Evolutionary conservation across 2,329 filamentous ascomycete species (phyloP).

Genomic region (Cordyceps cicadae): DNA sequence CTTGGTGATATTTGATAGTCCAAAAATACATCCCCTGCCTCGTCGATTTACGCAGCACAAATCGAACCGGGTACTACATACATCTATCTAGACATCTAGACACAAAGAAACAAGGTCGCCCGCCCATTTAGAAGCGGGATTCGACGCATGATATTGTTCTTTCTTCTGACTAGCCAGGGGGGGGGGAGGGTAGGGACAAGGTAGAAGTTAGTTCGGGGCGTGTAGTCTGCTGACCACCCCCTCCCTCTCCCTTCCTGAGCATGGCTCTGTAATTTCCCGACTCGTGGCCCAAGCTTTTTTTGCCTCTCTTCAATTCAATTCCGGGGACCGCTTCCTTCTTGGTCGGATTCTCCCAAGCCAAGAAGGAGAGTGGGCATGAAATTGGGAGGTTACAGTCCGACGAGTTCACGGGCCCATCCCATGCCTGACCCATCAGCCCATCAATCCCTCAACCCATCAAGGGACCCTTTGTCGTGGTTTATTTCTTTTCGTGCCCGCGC

Average conservation of each 20-base stretch:
- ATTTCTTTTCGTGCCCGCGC: background rate
- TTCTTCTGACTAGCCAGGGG: background rate
- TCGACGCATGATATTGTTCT: background rate
- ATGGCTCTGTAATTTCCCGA: constrained; percentile 1
- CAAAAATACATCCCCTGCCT: background rate
- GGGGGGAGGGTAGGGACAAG: background rate
- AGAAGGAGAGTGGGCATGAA: background rate
- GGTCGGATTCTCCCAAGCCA: background rate
- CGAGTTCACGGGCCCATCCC: background rate
- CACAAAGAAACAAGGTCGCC: background rate
- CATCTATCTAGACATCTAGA: background rate
- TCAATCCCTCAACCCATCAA: too few relatives aligned
- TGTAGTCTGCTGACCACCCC: background rate
- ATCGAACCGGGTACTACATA: background rate
- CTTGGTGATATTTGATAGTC: background rate
- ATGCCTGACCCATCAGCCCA: background rate
- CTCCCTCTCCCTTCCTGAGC: background rate
- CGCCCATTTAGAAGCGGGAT: background rate
- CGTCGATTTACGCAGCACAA: background rate
- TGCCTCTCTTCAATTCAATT: background rate
- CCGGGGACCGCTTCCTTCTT: background rate
- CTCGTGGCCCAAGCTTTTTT: background rate
- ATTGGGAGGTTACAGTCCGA: background rate
- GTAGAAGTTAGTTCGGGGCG: background rate
- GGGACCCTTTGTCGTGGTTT: background rate